A percentile compares a stretch with the other conserved stretches of the same genome.
phyloP scores from a whole-genome alignment of 2,329 filamentous ascomycete species.

The Teratosphaeria gauchensis region DNA sequence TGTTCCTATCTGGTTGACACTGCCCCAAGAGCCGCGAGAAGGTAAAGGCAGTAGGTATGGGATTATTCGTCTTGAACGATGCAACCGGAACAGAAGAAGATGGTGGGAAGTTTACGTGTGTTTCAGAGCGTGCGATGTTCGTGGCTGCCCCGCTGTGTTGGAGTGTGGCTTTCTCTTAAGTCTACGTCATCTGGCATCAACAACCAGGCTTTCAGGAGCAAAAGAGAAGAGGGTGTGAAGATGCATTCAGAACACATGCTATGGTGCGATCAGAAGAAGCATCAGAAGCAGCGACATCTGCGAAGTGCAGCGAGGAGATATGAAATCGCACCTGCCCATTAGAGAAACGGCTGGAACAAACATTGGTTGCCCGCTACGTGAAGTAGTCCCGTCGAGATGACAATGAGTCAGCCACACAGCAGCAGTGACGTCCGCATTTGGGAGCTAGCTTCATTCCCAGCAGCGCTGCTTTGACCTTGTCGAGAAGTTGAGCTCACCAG shows the following conservation, averaged over 20 bases:
- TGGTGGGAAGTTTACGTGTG: neutral
- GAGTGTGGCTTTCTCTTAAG: neutral
- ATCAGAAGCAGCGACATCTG: no score
- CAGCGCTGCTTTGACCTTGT: neutral
- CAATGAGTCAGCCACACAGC: neutral
- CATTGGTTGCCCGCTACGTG: neutral
- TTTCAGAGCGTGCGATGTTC: neutral
- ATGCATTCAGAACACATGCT: neutral
- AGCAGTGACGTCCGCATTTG: neutral
- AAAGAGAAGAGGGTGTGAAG: neutral
- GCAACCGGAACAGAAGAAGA: neutral
- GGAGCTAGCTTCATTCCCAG: neutral
- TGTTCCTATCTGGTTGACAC: neutral
- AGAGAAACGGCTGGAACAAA: no score
- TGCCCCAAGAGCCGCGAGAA: neutral
- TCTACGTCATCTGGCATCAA: neutral
- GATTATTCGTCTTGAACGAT: neutral
- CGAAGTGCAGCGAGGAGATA: no score
- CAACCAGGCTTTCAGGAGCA: neutral
- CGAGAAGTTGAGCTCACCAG: neutral
- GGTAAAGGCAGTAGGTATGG: neutral
- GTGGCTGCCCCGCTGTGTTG: constrained; percentile 4
- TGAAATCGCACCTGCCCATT: no score
- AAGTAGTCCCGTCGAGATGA: neutral
- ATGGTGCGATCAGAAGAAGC: neutral